phyloP scores from a whole-genome alignment of 2,329 filamentous ascomycete genomes.

The Fusarium musae region DNA sequence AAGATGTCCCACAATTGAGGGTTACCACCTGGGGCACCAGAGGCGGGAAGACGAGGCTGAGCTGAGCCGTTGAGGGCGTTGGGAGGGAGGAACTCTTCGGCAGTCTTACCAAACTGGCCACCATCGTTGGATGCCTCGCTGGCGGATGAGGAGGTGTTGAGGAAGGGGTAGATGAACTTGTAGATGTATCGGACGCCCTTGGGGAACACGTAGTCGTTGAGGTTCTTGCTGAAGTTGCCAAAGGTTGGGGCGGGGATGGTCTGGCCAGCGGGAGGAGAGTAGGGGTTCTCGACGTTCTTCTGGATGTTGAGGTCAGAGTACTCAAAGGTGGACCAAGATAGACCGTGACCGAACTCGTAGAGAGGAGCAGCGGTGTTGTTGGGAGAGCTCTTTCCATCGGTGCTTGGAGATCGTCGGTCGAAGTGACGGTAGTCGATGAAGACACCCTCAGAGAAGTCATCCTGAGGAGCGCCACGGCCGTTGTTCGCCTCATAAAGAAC shows the following conservation, averaged over 20 bases:
- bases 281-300: constrained; percentile 61
- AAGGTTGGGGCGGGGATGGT: constrained; percentile 72
- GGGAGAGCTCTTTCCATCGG: constrained; percentile 26
- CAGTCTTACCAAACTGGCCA: constrained; percentile 67
- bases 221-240: constrained; percentile 70
- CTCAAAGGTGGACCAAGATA: constrained; percentile 82
- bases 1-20: constrained; percentile 73
- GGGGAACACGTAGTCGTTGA: constrained; percentile 76
- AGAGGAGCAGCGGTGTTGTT: constrained; percentile 64
- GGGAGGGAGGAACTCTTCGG: constrained; percentile 69
- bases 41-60: constrained; percentile 64
- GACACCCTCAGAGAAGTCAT: constrained; percentile 79
- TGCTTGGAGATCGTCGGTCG: constrained; percentile 64
- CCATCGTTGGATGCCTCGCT: constrained; percentile 64
- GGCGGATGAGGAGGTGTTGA: constrained; percentile 71
- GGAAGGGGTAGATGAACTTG: constrained; percentile 76
- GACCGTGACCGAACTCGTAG: constrained; percentile 84
- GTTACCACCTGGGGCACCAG: constrained; percentile 71
- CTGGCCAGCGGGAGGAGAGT: constrained; percentile 69
- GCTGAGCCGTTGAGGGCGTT: constrained; percentile 65
- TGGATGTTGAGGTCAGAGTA: constrained; percentile 75
- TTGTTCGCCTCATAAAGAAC: constrained; percentile 77
- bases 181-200: constrained; percentile 61
- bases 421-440: constrained; percentile 80
- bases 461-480: constrained; percentile 72